These are phyloP conservation scores for Mytilinidion resinicola DNA, from an alignment of 495 filamentous ascomycete genomes.

Conservation along the genomic window DNA sequence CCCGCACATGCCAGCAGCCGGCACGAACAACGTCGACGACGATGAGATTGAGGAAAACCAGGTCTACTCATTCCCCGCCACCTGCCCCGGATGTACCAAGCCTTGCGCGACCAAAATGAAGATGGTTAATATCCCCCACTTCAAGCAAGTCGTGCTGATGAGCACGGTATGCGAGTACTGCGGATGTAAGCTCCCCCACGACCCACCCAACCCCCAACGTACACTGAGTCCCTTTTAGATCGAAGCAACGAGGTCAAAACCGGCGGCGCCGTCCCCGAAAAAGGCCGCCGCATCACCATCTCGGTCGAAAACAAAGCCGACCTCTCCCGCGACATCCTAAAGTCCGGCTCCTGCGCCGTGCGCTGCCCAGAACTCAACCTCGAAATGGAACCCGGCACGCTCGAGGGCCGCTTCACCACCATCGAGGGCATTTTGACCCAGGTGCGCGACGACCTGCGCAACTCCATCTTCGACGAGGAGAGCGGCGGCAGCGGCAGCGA, in stretches of 20 bases:
- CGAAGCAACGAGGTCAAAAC: constrained; percentile 94
- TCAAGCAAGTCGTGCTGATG: constrained; percentile 92
- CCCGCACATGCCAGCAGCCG: constrained; percentile 32
- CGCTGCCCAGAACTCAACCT: constrained; percentile 79
- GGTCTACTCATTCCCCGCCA: constrained; percentile 82
- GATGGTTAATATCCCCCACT: constrained; percentile 92
- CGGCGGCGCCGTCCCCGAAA: constrained; percentile 82
- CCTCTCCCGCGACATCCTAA: constrained; percentile 86
- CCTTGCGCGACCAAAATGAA: constrained; percentile 84
- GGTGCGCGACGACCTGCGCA: constrained; percentile 78
- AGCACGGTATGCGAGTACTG: constrained; percentile 81
- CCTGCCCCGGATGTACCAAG: constrained; percentile 84
- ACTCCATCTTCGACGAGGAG: constrained; percentile 73
- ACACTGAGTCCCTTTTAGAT: constrained; percentile 35
- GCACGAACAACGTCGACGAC: constrained; percentile 40
- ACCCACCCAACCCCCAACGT: not conserved
- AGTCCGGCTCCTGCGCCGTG: constrained; percentile 85
- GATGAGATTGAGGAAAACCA: constrained; percentile 81
- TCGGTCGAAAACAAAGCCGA: constrained; percentile 67
- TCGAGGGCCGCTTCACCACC: constrained; percentile 96
- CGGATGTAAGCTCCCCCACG: constrained; percentile 48
- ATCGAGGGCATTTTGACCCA: constrained; percentile 93
- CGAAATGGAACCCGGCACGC: constrained; percentile 77
- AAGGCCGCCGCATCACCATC: constrained; percentile 77
- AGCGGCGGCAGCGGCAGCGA: constrained; percentile 56